Base-by-base conservation (phyloP, 805 yeast species). In the Yamadazyma sp. region DNA sequence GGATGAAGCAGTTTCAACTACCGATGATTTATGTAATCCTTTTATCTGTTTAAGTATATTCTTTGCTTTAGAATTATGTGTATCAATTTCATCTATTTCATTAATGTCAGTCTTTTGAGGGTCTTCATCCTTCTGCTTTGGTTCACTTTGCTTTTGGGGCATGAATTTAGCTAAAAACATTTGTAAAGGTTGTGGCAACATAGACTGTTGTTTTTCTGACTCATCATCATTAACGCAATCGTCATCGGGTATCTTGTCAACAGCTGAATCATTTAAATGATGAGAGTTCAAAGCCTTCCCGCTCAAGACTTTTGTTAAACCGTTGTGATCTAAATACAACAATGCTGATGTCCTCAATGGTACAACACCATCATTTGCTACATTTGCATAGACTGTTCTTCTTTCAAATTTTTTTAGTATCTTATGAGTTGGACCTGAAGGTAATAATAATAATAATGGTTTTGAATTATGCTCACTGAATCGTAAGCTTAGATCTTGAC, bases 331-430 rank as follows among this genome's bases (percentile, higher is more conserved):
- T 10, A 93, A 58, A 50, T 82, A 91, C 18, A 91, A 58, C 35
- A 91, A 62, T 0, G 97, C 87, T 0, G 96, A 80, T 0, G 98
- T 93, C 33, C 98, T 66, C 47, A 93, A 64, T 0, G 98, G 98
- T 2, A 93, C 98, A 35, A 93, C 88, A 2, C 98, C 98, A 61
- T 93, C 98, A 57, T 93, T 82, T 13, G 86, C 69, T 0, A 85
- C 81, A 59, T 93, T 93, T 0, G 98, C 96, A 57, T 93, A 93
- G 0, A 84, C 64, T 0, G 96, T 87, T 43, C 97, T 69, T 40
- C 82, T 64, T 27, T 69, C 55, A 60, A 93, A 91, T 38, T 60
- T 58, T 38, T 75, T 73, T 39, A 91, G 69, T 0, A 83, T 68
- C 23, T 60, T 60, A 42, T 82, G 80, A 0, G 91, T 82, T 2